Evolutionary conservation across 1,139 yeast species (phyloP).

Genomic region (Taiozyma sp.): DNA sequence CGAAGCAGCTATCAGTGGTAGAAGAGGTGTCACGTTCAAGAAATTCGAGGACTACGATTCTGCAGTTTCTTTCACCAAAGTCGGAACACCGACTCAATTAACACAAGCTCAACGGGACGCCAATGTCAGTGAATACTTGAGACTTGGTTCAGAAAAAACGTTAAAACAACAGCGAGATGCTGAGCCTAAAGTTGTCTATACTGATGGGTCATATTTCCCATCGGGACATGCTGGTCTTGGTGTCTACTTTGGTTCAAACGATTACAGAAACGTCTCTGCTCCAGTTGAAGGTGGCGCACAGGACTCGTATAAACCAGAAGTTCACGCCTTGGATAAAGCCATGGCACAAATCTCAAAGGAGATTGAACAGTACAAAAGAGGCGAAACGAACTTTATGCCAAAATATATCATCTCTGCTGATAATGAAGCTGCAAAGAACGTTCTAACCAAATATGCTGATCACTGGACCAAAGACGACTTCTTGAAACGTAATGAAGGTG

Average conservation of each 20-base stretch:
- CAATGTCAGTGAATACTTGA: constrained; percentile 2
- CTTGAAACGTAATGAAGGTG: constrained; percentile 24
- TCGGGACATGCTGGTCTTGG: constrained; percentile 59
- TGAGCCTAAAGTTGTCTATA: constrained; percentile 34
- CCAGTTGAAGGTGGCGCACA: constrained; percentile 44
- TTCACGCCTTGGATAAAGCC: constrained; percentile 61
- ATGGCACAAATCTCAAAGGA: constrained; percentile 33
- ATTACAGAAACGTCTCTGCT: constrained; percentile 48
- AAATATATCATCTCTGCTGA: constrained; percentile 47
- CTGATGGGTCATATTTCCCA: constrained; percentile 72
- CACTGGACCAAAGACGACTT: constrained; percentile 31
- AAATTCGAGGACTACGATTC: constrained; percentile 35
- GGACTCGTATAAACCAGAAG: constrained; percentile 82
- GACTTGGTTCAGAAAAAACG: neutral
- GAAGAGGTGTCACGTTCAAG: constrained; percentile 41
- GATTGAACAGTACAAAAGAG: constrained; percentile 29
- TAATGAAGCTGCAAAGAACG: constrained; percentile 47
- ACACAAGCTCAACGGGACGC: constrained; percentile 2
- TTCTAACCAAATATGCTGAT: constrained; percentile 47
- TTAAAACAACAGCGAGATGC: constrained; percentile 7
- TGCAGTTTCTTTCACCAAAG: constrained; percentile 33
- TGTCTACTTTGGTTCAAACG: constrained; percentile 58
- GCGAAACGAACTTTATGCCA: constrained; percentile 13
- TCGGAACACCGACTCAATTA: constrained; percentile 3
- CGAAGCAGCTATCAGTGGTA: constrained; percentile 38